Evolutionary conservation across 2,329 filamentous ascomycete genomes (phyloP), one percentile per base, ranked within the genome.

Genomic region (Cladophialophora exuberans): DNA sequence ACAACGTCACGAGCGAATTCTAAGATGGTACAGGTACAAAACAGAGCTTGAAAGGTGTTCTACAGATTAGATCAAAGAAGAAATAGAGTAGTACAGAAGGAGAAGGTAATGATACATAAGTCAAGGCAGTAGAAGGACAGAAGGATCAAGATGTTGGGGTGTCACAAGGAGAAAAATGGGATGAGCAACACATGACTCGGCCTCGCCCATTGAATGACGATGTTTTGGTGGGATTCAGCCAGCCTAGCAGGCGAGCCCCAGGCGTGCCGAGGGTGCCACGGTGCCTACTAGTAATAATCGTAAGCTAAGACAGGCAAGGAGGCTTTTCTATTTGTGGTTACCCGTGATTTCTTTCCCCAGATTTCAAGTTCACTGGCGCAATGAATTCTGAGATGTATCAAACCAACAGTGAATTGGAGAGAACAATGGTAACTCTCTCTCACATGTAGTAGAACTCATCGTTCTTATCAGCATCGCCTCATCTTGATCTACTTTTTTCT

Each of bases 1-100:
- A 25, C 17, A 36, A 55, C 38, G 38, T 30, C 39, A 31, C 18
- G 28, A 35, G 45, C 9, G 22, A 51, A 56, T 26, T 30, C 33
- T 33, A n/a, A 25, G 38, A 23, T 50, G 15, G 20, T 31, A 41
- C 9, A 18, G 23, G 17, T 31, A 44, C 41, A 26, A 25, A 15
- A 5, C 17, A 15, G 26, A 42, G 36, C 46, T 20, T 23, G 11
- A 51, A 2, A 18, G 22, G 30, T 31, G 23, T 26, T 45, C 17
- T 46, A 41, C 41, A 51, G 31, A 51, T n/a, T 9, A 23, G n/a
- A 25, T 15, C 41, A 23, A 44, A 25, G 38, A 43, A 30, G 22
- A 35, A 48, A 49, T 23, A 15, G 20, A 44, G 18, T 3, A 17
- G 20, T 25, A 20, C 20, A 31, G 25, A 23, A 39, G 22, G 39